phyloP scores from a whole-genome alignment of 495 filamentous ascomycete species.

The Aspergillus mulundensis region DNA sequence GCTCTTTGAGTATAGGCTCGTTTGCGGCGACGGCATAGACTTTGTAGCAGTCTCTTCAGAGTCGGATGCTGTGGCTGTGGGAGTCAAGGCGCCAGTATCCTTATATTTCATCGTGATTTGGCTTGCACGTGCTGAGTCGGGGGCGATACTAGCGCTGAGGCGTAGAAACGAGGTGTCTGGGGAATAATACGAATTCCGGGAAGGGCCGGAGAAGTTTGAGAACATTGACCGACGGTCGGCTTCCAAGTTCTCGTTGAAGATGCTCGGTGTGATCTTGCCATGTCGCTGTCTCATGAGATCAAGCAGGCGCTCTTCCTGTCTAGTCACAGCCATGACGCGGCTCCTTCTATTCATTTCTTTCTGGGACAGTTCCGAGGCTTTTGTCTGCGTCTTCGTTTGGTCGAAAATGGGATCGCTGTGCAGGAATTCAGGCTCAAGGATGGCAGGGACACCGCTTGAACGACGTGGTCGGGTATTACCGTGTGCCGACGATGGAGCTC shows the following conservation, averaged over 20 bases:
- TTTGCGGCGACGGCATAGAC: conserved; percentile 28
- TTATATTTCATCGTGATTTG: conserved; percentile 25
- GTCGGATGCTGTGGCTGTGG: conserved; percentile 33
- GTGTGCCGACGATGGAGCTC: conserved; percentile 18
- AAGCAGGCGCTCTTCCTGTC: conserved; percentile 78
- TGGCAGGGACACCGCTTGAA: conserved; percentile 33
- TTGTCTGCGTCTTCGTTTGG: neutral
- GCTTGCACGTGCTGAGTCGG: conserved; percentile 19
- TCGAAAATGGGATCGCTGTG: conserved; percentile 20
- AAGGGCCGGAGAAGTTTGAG: conserved; percentile 31
- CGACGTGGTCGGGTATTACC: conserved; percentile 28
- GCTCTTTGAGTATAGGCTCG: conserved; percentile 39
- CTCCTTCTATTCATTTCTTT: conserved; percentile 46
- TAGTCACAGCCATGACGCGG: conserved; percentile 78
- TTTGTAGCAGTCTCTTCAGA: conserved; percentile 35
- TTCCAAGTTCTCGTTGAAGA: conserved; percentile 51
- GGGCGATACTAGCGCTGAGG: conserved; percentile 34
- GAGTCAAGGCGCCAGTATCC: conserved; percentile 28
- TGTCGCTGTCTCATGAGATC: conserved; percentile 76
- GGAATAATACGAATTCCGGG: conserved; percentile 37
- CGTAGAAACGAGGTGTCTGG: conserved; percentile 43
- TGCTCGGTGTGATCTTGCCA: conserved; percentile 69
- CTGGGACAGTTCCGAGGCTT: conserved; percentile 8
- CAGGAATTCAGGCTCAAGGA: conserved; percentile 31
- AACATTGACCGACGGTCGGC: conserved; percentile 30